Conservation (phyloP, 2,329 filamentous ascomycete species). For the Huntiella moniliformis region DNA sequence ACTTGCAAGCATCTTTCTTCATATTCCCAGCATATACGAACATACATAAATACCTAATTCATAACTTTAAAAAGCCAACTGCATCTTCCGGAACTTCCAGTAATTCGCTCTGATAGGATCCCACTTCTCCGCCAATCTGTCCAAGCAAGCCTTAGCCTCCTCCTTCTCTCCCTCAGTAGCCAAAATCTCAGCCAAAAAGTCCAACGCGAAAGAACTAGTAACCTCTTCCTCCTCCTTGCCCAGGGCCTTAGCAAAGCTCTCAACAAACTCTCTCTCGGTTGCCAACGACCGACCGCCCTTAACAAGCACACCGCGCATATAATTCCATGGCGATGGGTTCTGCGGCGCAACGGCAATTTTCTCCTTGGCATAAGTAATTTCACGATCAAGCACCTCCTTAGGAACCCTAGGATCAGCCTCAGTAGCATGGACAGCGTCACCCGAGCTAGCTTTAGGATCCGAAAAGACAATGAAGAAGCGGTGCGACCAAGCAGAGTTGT, state of each 20-base stretch:
- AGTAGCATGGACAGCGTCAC: conserved; percentile 26
- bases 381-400: conserved; percentile 46
- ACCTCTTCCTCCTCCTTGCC: conserved; percentile 31
- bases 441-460: conserved; percentile 32
- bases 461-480: conserved; percentile 83
- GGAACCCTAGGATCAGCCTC: conserved; percentile 38
- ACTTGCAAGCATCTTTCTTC: not conserved
- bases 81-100: conserved; percentile 47
- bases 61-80: conserved; percentile 14
- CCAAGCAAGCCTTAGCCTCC: conserved; percentile 50
- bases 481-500: conserved; percentile 97
- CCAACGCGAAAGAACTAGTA: conserved; percentile 46
- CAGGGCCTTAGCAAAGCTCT: conserved; percentile 30
- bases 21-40: not conserved
- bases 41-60: not conserved
- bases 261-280: conserved; percentile 28
- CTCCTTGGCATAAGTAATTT: conserved; percentile 54
- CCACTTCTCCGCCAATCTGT: conserved; percentile 63
- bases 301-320: conserved; percentile 56
- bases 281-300: conserved; percentile 39
- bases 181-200: conserved; percentile 53
- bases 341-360: conserved; percentile 68
- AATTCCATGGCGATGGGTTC: conserved; percentile 91
- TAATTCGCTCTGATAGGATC: conserved; percentile 83
- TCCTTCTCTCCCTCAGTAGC: conserved; percentile 35